These are phyloP conservation scores for Meyerozyma carpophila DNA, from an alignment of 1,139 yeast species.

Conservation along the genomic window DNA sequence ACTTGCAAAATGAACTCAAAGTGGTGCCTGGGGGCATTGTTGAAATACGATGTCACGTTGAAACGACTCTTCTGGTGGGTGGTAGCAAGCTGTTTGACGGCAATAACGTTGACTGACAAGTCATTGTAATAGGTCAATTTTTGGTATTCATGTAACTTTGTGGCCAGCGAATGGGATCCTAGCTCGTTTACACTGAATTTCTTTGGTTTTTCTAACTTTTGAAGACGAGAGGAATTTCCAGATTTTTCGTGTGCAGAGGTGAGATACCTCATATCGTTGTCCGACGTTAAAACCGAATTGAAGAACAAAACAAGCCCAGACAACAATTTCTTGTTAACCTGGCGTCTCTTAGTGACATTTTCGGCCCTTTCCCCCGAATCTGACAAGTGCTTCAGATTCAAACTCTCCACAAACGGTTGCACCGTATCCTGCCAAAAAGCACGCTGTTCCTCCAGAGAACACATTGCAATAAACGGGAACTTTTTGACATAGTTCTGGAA, in stretches of 20 bases:
- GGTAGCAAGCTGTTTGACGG: conserved; percentile 39
- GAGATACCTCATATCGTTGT: conserved; percentile 51
- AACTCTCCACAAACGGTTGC: conserved; percentile 74
- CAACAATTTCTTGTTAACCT: conserved; percentile 54
- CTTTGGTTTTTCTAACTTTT: conserved; percentile 39
- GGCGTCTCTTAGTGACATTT: conserved; percentile 65
- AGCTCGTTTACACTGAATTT: conserved; percentile 4
- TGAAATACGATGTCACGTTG: conserved; percentile 10
- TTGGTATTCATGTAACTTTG: conserved; percentile 31
- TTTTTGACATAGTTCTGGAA: conserved; percentile 56
- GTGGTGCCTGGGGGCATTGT: conserved; percentile 22
- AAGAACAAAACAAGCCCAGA: conserved; percentile 61
- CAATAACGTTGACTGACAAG: conserved; percentile 56
- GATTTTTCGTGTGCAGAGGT: conserved; percentile 40
- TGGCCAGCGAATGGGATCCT: conserved; percentile 6
- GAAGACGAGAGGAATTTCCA: conserved; percentile 37
- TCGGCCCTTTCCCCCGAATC: conserved; percentile 69
- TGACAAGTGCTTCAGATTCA: conserved; percentile 62
- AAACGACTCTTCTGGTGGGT: background rate
- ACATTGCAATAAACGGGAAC: conserved; percentile 67
- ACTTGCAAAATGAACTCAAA: conserved; percentile 44
- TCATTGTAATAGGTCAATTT: conserved; percentile 49
- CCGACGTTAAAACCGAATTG: conserved; percentile 70
- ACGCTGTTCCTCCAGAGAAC: conserved; percentile 39
- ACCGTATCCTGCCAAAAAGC: conserved; percentile 74